Percentiles rank a stretch among this genome's conserved stretches.
Conservation (phyloP, 768 basidiomycete genomes). For the Mycena leptocephala region DNA sequence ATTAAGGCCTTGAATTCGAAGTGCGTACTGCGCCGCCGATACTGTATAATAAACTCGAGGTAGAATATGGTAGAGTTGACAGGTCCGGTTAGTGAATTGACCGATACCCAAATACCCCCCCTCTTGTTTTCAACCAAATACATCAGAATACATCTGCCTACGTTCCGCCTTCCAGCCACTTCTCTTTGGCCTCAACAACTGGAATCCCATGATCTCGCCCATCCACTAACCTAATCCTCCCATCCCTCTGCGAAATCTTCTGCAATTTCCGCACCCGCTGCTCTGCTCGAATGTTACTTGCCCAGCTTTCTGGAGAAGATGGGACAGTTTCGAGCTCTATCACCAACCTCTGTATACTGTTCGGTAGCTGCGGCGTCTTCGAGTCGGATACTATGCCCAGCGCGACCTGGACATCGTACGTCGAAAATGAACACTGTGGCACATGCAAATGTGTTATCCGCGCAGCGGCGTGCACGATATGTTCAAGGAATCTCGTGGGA, state of each 20-base stretch:
- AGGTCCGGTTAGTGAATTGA: no score
- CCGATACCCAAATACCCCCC: no score
- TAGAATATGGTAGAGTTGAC: no score
- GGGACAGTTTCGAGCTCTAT: conserved; percentile 12
- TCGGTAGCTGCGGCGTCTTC: background rate
- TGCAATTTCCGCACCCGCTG: conserved; percentile 1
- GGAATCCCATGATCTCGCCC: background rate
- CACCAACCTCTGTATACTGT: background rate
- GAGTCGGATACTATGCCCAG: background rate
- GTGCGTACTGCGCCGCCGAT: no score
- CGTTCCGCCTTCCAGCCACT: conserved; percentile 17
- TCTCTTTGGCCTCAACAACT: background rate
- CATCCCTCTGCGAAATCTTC: conserved; percentile 3
- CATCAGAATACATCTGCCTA: no score
- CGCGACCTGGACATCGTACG: conserved; percentile 20
- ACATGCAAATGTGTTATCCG: conserved; percentile 8
- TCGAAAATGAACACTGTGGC: conserved; percentile 14
- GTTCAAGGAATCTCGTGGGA: background rate
- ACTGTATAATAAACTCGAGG: no score
- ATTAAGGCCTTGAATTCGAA: no score
- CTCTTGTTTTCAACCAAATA: no score
- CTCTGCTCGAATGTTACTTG: background rate
- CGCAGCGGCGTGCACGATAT: conserved; percentile 6
- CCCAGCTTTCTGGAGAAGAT: background rate
- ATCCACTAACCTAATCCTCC: background rate